Evolutionary conservation across 345 rosid species (phyloP).

Genomic region (Microcos paniculata): DNA sequence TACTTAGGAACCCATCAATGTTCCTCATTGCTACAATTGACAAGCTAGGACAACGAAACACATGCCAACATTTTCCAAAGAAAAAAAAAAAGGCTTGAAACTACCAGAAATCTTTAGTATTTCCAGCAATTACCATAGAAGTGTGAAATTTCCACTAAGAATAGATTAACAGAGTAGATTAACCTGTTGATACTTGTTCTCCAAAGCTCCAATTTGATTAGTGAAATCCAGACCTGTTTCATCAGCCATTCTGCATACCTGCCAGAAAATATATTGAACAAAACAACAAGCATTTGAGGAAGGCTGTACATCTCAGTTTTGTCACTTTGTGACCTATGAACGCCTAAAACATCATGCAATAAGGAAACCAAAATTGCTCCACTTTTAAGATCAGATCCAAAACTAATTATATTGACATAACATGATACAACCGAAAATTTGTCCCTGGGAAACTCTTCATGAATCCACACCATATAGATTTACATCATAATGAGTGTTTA

Average conservation of each 20-base stretch:
- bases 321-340: not conserved
- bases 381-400: not conserved
- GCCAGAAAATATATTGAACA: conserved; percentile 7
- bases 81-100: not conserved
- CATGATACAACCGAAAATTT: not conserved
- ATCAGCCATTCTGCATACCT: conserved; percentile 34
- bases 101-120: not conserved
- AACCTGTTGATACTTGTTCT: conserved; percentile 36
- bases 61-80: not conserved
- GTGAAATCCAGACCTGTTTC: conserved; percentile 34
- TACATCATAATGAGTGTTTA: no score
- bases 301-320: not conserved
- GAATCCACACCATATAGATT: no score
- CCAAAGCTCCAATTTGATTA: conserved; percentile 27
- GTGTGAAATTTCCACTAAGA: not conserved
- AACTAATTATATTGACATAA: not conserved
- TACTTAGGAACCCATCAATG: not conserved
- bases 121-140: not conserved
- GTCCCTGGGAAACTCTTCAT: no score
- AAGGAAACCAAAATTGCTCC: not conserved
- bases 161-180: not conserved
- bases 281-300: not conserved
- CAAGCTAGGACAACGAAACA: not conserved
- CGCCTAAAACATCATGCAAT: not conserved
- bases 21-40: not conserved